Base-by-base conservation (phyloP, 1,139 yeast species). In the Diutina rugosa region DNA sequence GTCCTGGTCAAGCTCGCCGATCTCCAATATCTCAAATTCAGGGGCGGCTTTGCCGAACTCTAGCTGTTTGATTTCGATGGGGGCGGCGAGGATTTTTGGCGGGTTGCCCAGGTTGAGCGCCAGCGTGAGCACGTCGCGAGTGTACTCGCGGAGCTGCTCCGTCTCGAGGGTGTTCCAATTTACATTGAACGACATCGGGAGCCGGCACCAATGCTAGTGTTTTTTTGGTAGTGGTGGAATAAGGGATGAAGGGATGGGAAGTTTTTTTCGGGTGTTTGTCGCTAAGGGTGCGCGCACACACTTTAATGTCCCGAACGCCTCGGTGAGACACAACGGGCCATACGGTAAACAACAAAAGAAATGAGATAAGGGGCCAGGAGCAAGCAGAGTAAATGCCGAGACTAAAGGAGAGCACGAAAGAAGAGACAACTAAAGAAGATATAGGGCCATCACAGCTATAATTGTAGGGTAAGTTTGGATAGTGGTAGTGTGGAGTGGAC, bases 41-140 rank as follows among this genome's bases (percentile, higher is more conserved):
- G 97, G 96, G 1, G 96, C 85, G 56, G 78, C 78, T 57, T 84
- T 79, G 8, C 97, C 97, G 70, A 90, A 84, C 62, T 85, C 80
- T 55, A 90, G 76, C 61, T 88, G 93, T 59, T 84, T 79, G 58
- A 90, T 90, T 55, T 75, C 73, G 60, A 90, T 88, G 56, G 79
- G 80, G 46, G 90, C 88, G 30, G 90, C 91, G 41, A 90, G 73
- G 18, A 89, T 85, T 56, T 82, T 81, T 8, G 96, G 96, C 51
- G 85, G 69, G 62, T 82, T 85, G 10, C 89, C 90, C 45, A 86
- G 80, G 67, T 90, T 90, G 46, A 90, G 77, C 0, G 96, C 90
- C 59, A 84, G 89, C 18, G 90, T 85, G 35, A 90, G 73, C 53
- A 89, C 73, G 56, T 82, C 86, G 58, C 79, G 79, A 6, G 95